Percentiles rank a stretch among this genome's conserved stretches.
Conservation (phyloP, 2,329 filamentous ascomycete genomes). For the Colletotrichum sp. region DNA sequence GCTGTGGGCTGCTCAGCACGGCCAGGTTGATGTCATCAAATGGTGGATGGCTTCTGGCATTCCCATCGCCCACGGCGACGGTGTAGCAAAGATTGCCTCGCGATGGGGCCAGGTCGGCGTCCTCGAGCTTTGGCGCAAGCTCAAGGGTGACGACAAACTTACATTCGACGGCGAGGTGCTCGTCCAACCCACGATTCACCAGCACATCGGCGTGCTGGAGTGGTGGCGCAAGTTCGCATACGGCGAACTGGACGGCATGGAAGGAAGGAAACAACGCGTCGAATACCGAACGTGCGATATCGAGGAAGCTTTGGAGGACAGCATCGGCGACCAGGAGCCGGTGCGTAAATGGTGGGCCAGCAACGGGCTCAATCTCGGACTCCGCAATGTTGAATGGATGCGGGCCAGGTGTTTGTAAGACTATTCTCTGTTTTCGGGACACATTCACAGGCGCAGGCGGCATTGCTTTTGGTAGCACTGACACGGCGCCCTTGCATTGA, state of each 20-base stretch:
- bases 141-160: slow-evolving; percentile 70
- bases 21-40: slow-evolving; percentile 75
- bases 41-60: slow-evolving; percentile 91
- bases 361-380: slow-evolving; percentile 81
- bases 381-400: slow-evolving; percentile 90
- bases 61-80: slow-evolving; percentile 79
- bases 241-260: slow-evolving; percentile 58
- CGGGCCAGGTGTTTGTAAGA: slow-evolving; percentile 72
- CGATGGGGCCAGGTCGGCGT: slow-evolving; percentile 85
- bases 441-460: background rate
- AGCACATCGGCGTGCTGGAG: slow-evolving; percentile 82
- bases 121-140: slow-evolving; percentile 78
- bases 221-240: slow-evolving; percentile 84
- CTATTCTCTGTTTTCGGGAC: background rate
- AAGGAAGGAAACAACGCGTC: slow-evolving; percentile 67
- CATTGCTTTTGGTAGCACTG: background rate
- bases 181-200: slow-evolving; percentile 85
- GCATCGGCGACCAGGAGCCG: slow-evolving; percentile 73
- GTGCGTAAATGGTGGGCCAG: slow-evolving; percentile 87
- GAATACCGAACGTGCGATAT: slow-evolving; percentile 97
- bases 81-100: slow-evolving; percentile 82
- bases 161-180: slow-evolving; percentile 85
- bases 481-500: background rate
- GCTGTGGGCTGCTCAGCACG: slow-evolving; percentile 82
- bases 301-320: slow-evolving; percentile 91